Conservation (phyloP, 208 protist genomes). For the Phytomonas sp. region DNA sequence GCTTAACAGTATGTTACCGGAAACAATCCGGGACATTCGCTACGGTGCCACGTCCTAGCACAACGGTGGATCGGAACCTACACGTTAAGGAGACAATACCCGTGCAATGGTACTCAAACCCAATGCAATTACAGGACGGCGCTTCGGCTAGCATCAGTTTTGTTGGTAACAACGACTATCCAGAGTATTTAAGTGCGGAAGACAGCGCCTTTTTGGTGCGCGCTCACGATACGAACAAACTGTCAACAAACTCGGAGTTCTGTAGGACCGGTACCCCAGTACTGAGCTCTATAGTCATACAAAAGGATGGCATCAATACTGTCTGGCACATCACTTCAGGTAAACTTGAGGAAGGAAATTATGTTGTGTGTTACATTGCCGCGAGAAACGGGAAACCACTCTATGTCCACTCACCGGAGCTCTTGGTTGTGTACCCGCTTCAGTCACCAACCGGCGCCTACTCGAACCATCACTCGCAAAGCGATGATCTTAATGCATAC, state of each 20-base stretch:
- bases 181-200: constrained; percentile 29
- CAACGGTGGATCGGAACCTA: constrained; percentile 51
- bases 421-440: constrained; percentile 42
- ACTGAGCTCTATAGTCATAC: constrained; percentile 11
- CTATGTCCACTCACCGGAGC: constrained; percentile 40
- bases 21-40: constrained; percentile 52
- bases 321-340: constrained; percentile 53
- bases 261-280: constrained; percentile 7
- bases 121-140: constrained; percentile 40
- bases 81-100: constrained; percentile 34
- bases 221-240: constrained; percentile 10
- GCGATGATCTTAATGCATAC: constrained; percentile 20
- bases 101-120: constrained; percentile 32
- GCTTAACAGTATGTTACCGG: constrained; percentile 70
- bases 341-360: constrained; percentile 28
- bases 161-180: constrained; percentile 17
- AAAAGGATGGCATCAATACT: constrained; percentile 32
- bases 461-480: constrained; percentile 23
- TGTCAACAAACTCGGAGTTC: not conserved
- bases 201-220: constrained; percentile 66
- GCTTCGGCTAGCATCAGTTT: constrained; percentile 59
- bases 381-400: constrained; percentile 38
- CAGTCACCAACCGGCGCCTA: constrained; percentile 73
- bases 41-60: constrained; percentile 36
- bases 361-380: constrained; percentile 75